phyloP scores from a whole-genome alignment of 1,284 basidiomycete genomes.

The Sporisorium reilianum region DNA sequence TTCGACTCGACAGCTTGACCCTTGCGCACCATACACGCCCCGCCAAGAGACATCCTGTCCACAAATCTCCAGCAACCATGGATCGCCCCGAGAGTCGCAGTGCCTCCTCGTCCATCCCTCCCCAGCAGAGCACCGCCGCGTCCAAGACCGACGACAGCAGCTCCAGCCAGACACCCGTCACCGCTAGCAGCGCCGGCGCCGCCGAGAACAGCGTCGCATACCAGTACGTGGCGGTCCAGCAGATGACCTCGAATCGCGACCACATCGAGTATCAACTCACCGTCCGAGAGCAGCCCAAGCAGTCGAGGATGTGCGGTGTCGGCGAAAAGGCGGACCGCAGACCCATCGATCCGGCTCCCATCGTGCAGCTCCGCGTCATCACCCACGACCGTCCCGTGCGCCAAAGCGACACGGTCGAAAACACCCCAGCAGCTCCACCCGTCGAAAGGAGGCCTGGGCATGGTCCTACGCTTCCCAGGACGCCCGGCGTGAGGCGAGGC shows the following conservation, averaged over 20 bases:
- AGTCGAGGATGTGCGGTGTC: conserved; percentile 66
- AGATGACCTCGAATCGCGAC: conserved; percentile 52
- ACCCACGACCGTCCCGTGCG: conserved; percentile 68
- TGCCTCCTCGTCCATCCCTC: conserved; percentile 7
- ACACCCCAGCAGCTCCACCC: conserved; percentile 30
- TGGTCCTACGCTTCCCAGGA: conserved; percentile 27
- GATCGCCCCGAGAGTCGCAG: conserved; percentile 20
- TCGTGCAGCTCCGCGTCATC: conserved; percentile 90
- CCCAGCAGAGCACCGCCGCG: conserved; percentile 13
- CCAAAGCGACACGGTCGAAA: conserved; percentile 20
- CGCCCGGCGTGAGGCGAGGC: conserved; percentile 47
- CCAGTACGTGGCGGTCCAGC: conserved; percentile 58
- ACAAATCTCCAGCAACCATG: conserved; percentile 3
- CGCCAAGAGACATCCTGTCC: not conserved
- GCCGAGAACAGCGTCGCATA: conserved; percentile 52
- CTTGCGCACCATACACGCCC: not conserved
- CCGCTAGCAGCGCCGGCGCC: too few relatives aligned
- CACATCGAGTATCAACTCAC: conserved; percentile 64
- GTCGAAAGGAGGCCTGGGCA: conserved; percentile 40
- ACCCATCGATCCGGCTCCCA: conserved; percentile 94
- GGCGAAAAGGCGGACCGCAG: conserved; percentile 87
- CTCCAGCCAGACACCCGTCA: conserved; percentile 24
- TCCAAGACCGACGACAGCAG: conserved; percentile 36
- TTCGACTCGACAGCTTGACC: conserved; percentile 2
- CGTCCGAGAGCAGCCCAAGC: conserved; percentile 64